Evolutionary conservation across 768 basidiomycete species (phyloP), one percentile per base, ranked within the genome.

Genomic region (Clavulina sp.): DNA sequence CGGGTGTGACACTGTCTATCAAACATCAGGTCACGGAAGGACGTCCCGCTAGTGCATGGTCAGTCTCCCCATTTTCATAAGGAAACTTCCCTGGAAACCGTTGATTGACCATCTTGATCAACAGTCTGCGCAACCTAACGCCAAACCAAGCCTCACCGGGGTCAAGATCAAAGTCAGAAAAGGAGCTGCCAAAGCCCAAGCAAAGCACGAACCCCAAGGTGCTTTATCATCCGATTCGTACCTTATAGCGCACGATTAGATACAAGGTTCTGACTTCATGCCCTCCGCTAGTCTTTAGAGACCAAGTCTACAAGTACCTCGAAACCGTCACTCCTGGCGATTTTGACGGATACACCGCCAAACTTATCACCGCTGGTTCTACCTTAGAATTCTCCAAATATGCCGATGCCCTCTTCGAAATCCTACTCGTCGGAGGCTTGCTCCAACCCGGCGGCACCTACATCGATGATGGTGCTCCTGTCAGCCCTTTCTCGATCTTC

Each of bases 301-400:
- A 93, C 63, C 85, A 89, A 58, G 80, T 93, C 58, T 84, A 81
- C 66, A 88, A 88, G 67, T 80, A 89, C 59, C 76, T 93, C 43
- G 85, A 89, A 70, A 80, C 84, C 28, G 80, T 87, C 44, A 73
- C 76, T 23, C 73, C 74, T 52, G 74, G 72, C 65, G 87, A 91
- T 62, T 91, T 88, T 65, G 89, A 93, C 58, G 71, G 76, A 9
- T 80, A 83, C 64, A 67, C 80, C 41, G 73, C 78, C 61, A 88
- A 88, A 68, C 78, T 99, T 61, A 75, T 89, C 59, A 82, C 84
- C 66, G 91, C 92, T 52, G 93, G 92, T 40, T 78, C 82, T 24
- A 81, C 85, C 47, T 83, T 99, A 65, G 95, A 99, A 68, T 82
- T 79, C 62, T 79, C 92, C 67, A 95, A 95, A 71, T 96, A 97